phyloP scores from a whole-genome alignment of 1,139 yeast species.

The Blastobotrys aristatus region DNA sequence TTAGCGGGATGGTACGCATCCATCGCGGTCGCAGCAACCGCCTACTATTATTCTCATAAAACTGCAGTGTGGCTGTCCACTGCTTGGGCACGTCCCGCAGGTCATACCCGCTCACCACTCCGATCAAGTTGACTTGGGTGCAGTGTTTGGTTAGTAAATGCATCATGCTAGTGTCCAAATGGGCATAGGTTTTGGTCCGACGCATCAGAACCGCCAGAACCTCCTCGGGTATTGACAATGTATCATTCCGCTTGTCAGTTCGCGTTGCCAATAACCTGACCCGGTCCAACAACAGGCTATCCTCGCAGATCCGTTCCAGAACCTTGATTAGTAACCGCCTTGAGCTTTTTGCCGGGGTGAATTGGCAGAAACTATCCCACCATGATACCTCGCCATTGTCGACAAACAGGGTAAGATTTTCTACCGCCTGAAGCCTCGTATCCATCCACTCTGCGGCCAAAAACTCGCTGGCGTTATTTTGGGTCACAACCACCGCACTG shows the following conservation, averaged over 20 bases:
- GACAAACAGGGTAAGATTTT: neutral
- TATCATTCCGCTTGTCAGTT: neutral
- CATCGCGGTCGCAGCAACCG: neutral
- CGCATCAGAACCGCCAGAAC: neutral
- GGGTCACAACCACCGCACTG: neutral
- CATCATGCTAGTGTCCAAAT: neutral
- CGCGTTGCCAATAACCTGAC: neutral
- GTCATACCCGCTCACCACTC: neutral
- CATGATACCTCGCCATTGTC: constrained; percentile 1
- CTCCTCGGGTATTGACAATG: constrained; percentile 1
- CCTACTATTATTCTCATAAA: neutral
- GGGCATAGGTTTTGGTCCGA: neutral
- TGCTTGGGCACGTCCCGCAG: neutral
- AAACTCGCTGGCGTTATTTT: neutral
- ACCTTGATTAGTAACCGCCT: neutral
- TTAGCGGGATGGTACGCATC: neutral
- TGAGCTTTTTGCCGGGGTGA: no score
- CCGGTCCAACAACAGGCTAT: neutral
- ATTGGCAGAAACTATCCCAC: neutral
- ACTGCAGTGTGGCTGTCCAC: neutral
- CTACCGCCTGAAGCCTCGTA: constrained; percentile 2
- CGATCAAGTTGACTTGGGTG: neutral
- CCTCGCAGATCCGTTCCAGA: neutral
- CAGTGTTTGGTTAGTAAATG: neutral
- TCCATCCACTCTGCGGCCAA: neutral